Conservation (phyloP, 1,139 yeast genomes). For the Zygotorulaspora mrakii region DNA sequence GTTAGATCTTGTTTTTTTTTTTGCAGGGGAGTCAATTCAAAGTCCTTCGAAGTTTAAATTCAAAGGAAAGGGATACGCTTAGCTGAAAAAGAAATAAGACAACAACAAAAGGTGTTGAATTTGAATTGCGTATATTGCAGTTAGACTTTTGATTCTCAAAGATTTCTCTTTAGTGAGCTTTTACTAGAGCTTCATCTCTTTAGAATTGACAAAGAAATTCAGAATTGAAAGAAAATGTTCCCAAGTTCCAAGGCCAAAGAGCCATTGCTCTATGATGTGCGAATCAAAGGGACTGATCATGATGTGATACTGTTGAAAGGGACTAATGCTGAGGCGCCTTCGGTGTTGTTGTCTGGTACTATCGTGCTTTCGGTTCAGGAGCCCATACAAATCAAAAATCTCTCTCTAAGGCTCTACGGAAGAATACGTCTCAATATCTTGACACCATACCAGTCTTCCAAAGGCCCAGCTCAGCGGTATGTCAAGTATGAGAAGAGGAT, state of each 20-base stretch:
- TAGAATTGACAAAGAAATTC: no score
- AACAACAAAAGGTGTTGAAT: no score
- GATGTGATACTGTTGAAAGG: conserved; percentile 85
- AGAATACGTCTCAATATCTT: conserved; percentile 58
- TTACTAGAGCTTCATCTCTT: no score
- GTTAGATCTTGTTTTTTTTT: no score
- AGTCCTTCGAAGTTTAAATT: neutral
- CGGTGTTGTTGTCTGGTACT: conserved; percentile 70
- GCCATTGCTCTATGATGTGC: conserved; percentile 32
- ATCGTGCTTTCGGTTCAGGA: conserved; percentile 75
- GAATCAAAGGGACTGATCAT: conserved; percentile 57
- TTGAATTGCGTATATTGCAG: no score
- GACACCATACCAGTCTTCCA: conserved; percentile 46
- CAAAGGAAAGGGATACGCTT: neutral
- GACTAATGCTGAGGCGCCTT: conserved; percentile 67
- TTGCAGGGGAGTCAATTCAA: neutral
- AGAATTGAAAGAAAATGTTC: no score
- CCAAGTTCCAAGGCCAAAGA: conserved; percentile 20
- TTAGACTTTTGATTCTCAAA: no score
- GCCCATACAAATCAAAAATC: conserved; percentile 62
- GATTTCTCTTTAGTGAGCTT: no score
- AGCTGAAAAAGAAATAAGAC: conserved; percentile 4
- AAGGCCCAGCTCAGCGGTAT: conserved; percentile 49
- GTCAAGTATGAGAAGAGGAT: conserved; percentile 59
- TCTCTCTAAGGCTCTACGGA: conserved; percentile 62